Base-by-base conservation (phyloP, 345 rosid species). In the Lagerstroemia speciosa region DNA sequence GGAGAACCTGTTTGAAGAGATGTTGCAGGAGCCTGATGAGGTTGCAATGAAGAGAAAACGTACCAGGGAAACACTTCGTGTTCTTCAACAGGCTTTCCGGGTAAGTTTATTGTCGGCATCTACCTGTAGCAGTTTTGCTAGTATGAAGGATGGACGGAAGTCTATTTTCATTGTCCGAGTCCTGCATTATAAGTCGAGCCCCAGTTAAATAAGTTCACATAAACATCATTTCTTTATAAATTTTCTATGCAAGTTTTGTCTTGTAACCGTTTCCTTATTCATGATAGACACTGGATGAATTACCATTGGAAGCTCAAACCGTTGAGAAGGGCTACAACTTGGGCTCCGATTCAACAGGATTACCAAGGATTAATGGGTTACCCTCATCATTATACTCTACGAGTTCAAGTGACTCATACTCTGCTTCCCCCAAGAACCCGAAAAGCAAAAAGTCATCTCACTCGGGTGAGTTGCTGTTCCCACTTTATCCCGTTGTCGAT, bases 21-120 rank as follows among this genome's bases (percentile, higher is more conserved):
- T 95, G 97, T 74, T 95, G 76, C 99, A 92, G 86, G 99, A 95
- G 78, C 92, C 98, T 68, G 94, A 85, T 27, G 99, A 90, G 81
- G 75, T 95, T 71, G 96, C 98, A 32, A 66, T 58, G 50, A 92
- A 84, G 80, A 86, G 99, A 83, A 95, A 90, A 75, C 91, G 81
- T 55, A 90, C 94, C 4, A 83, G 91, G 71, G 98, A 92, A 73
- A 83, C 87, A 61, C 94, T 95, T 67, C 78, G 89, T 48, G 86
- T 87, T 68, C 98, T 95, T 67, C 97, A 89, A 72, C 99, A 90
- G 74, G 99, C 99, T 63, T 87, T 88, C 79, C 79, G 87, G 87
- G 98, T 92, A 71, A 72, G 85, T 79, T 73, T 78, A 58, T 73
- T 69, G 30, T 37, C 22, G 41, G 63, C 71, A 33, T 33, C 7